Evolutionary conservation across 768 basidiomycete species (phyloP).

Genomic region (Tubosaeta brunneosetosa): DNA sequence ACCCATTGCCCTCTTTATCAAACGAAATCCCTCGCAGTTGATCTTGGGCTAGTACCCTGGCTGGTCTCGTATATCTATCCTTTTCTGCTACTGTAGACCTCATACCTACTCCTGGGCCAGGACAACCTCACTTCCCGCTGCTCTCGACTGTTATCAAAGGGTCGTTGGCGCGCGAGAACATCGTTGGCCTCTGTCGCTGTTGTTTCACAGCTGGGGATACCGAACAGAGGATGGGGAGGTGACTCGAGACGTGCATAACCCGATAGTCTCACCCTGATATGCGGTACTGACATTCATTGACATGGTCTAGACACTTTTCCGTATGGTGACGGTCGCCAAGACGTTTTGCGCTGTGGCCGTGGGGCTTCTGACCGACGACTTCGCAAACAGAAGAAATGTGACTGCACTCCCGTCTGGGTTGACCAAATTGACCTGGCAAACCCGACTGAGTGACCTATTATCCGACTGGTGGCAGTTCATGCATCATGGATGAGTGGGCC

Average conservation of each 20-base stretch:
- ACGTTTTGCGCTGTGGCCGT: too few relatives aligned
- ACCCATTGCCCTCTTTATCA: too few relatives aligned
- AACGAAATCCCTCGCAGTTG: constrained; percentile 1
- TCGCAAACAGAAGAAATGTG: too few relatives aligned
- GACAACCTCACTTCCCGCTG: constrained; percentile 13
- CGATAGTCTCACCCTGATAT: too few relatives aligned
- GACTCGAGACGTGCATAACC: constrained; percentile 30
- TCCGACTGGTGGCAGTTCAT: constrained; percentile 43
- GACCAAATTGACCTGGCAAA: constrained; percentile 37
- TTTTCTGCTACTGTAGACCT: constrained; percentile 1
- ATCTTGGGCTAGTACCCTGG: constrained; percentile 2
- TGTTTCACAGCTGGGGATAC: constrained; percentile 32
- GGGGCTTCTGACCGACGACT: too few relatives aligned
- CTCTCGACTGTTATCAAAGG: constrained; percentile 17
- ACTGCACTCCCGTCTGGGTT: neutral
- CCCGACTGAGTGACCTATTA: constrained; percentile 34
- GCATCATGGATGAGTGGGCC: constrained; percentile 34
- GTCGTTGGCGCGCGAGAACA: constrained; percentile 19
- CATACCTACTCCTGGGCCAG: neutral
- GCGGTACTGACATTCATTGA: neutral
- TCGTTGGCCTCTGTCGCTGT: constrained; percentile 30
- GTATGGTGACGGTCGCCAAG: constrained; percentile 25
- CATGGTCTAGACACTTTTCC: constrained; percentile 33
- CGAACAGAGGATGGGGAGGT: constrained; percentile 32
- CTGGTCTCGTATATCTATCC: constrained; percentile 1